Conservation (phyloP, 108 stramenopile species). For the Nitzschia sp. region DNA sequence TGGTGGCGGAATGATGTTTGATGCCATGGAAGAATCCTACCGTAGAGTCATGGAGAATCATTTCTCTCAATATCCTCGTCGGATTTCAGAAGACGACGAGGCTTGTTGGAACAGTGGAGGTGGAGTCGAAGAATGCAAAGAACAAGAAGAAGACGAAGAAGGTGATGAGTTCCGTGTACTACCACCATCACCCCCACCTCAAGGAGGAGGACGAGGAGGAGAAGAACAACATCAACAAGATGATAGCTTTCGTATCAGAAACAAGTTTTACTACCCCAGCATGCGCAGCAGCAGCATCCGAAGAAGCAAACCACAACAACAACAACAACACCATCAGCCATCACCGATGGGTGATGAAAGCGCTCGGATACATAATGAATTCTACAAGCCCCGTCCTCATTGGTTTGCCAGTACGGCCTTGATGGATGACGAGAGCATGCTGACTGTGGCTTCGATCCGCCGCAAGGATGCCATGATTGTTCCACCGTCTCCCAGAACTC, state of each 20-base stretch:
- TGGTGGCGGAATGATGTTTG: not conserved
- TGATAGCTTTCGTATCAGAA: too few species aligned
- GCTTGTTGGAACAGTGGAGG: not conserved
- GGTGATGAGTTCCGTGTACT: too few species aligned
- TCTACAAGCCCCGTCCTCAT: not conserved
- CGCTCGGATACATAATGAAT: not conserved
- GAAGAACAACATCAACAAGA: too few species aligned
- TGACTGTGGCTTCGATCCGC: not conserved
- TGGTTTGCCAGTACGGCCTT: constrained; percentile 8
- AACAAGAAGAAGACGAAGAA: not conserved
- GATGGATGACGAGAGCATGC: not conserved
- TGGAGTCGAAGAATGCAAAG: not conserved
- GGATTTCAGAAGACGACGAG: not conserved
- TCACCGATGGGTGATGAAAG: not conserved
- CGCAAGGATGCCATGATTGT: not conserved
- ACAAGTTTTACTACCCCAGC: too few species aligned
- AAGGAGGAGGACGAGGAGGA: too few species aligned
- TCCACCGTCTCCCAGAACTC: not conserved
- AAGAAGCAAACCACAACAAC: too few species aligned
- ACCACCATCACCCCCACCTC: too few species aligned
- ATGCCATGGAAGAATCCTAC: not conserved
- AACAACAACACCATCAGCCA: too few species aligned
- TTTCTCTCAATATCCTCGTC: not conserved
- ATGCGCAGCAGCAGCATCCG: too few species aligned
- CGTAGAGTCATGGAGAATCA: not conserved